Conservation (phyloP, 2,329 filamentous ascomycete genomes). For the Stachybotrys chartarum region DNA sequence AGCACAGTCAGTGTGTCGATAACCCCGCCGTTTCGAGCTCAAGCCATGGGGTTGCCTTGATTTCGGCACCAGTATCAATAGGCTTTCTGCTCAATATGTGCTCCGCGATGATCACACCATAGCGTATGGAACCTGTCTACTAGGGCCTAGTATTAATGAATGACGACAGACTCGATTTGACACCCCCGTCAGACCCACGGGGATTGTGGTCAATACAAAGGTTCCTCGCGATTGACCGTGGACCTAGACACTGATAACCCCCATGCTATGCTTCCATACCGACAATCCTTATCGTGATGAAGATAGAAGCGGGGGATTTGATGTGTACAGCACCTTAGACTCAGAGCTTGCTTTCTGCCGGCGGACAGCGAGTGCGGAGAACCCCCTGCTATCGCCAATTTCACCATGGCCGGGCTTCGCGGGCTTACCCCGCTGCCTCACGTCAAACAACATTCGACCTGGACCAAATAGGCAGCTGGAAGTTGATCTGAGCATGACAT, state of each 20-base stretch:
- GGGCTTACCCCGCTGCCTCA: not conserved
- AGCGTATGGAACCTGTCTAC: no score
- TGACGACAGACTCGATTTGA: not conserved
- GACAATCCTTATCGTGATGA: not conserved
- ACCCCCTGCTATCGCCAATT: not conserved
- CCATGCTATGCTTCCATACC: not conserved
- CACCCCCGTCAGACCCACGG: no score
- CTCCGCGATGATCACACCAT: no score
- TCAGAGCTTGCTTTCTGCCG: not conserved
- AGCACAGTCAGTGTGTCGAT: no score
- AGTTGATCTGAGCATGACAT: not conserved
- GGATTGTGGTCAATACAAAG: not conserved
- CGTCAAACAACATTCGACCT: not conserved
- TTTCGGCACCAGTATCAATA: no score
- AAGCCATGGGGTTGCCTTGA: no score
- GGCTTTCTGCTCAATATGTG: no score
- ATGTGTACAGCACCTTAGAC: no score
- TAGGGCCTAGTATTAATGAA: not conserved
- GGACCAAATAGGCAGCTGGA: not conserved
- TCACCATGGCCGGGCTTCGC: not conserved
- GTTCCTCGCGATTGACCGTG: not conserved
- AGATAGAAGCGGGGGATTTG: not conserved
- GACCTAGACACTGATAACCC: not conserved
- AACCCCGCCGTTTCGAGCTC: no score
- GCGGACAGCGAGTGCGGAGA: not conserved